Percentiles rank a stretch among this genome's conserved stretches.
Evolutionary conservation across 1,284 basidiomycete genomes (phyloP).

Genomic region (Trametes versicolor): DNA sequence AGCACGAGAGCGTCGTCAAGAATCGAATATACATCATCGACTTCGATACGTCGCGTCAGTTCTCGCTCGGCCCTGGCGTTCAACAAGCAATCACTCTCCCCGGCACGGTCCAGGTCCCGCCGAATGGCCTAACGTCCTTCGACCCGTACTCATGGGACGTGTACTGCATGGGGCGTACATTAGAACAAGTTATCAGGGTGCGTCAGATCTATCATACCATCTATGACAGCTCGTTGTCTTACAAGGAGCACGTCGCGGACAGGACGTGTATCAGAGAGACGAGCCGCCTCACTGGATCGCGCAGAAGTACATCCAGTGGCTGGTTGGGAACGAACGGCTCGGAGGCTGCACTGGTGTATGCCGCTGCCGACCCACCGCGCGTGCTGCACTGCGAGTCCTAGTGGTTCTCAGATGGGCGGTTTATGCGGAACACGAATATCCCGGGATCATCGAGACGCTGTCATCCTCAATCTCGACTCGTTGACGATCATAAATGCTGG

Average conservation of each 20-base stretch:
- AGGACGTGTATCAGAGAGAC: neutral
- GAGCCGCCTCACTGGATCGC: neutral
- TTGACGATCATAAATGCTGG: no score
- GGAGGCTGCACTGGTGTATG: neutral
- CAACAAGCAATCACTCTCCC: constrained; percentile 5
- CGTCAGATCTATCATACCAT: neutral
- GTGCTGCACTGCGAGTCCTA: neutral
- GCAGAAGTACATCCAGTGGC: neutral
- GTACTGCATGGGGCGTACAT: constrained; percentile 5
- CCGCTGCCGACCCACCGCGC: neutral
- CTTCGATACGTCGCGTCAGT: constrained; percentile 4
- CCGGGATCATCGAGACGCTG: no score
- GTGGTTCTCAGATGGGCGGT: no score
- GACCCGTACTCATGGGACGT: constrained; percentile 19
- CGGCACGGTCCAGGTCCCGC: neutral
- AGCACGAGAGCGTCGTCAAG: neutral
- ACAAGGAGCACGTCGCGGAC: neutral
- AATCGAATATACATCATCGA: constrained; percentile 12
- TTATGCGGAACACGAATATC: no score
- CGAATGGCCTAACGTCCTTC: neutral
- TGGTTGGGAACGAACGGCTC: neutral
- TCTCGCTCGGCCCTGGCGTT: neutral
- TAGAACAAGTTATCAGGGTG: constrained; percentile 11
- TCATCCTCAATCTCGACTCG: no score
- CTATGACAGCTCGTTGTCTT: neutral